Conservation (phyloP, 140 eudicot genomes). For the Stevia rebaudiana region DNA sequence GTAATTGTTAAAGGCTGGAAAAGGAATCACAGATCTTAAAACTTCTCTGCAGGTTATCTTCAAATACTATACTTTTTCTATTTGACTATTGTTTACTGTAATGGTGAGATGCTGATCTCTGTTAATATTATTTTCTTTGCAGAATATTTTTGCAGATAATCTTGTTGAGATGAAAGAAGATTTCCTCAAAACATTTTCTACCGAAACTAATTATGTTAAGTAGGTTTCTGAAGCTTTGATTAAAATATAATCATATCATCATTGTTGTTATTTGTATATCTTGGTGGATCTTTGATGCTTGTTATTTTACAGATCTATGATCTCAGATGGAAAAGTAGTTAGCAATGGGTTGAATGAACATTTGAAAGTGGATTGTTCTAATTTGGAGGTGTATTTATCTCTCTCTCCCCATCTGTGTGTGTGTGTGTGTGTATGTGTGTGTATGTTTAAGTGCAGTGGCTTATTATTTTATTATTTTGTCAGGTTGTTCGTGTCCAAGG, state of each 20-base stretch:
- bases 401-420: neutral
- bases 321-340: constrained; percentile 56
- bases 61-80: neutral
- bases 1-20: constrained; percentile 59
- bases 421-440: neutral
- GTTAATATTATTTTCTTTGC: constrained; percentile 12
- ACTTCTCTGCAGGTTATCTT: constrained; percentile 70
- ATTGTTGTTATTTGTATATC: neutral
- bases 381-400: constrained; percentile 46
- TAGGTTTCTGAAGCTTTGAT: constrained; percentile 18
- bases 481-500: constrained; percentile 73
- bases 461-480: constrained; percentile 5
- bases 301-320: constrained; percentile 45
- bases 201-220: constrained; percentile 56
- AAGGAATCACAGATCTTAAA: constrained; percentile 85
- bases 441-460: neutral
- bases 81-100: constrained; percentile 4
- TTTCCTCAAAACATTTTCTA: constrained; percentile 68
- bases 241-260: neutral
- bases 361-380: constrained; percentile 28
- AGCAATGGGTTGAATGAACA: constrained; percentile 24
- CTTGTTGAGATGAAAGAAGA: constrained; percentile 80
- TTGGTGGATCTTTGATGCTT: neutral
- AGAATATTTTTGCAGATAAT: constrained; percentile 89
- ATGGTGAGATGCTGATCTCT: neutral